Evolutionary conservation across 139 green algal genomes (phyloP), one percentile per base, ranked within the genome.

Genomic region (Dunaliella primolecta): DNA sequence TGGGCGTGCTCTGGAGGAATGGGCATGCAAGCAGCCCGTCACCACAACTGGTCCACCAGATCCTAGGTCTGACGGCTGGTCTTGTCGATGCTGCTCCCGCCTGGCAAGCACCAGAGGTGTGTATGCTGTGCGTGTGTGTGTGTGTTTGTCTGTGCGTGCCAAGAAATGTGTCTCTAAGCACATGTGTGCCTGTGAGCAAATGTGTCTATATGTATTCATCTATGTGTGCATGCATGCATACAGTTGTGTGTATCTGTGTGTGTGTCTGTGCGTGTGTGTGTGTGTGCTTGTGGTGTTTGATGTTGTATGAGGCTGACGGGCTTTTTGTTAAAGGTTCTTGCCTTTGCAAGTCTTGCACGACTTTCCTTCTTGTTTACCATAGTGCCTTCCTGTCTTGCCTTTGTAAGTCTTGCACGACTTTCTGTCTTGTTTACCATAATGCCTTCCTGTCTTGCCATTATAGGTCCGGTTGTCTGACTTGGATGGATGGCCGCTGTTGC

Each of bases 401-500:
- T n/a, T n/a, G n/a, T n/a, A n/a, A n/a, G n/a, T n/a, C n/a, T n/a
- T n/a, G n/a, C n/a, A n/a, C 15, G 46, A 25, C 46, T 64, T 64
- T 64, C 71, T 15, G 2, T 77, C 71, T 21, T 32, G 25, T 31
- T n/a, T n/a, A n/a, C n/a, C n/a, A n/a, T n/a, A n/a, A n/a, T n/a
- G n/a, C n/a, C n/a, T n/a, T n/a, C n/a, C n/a, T n/a, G n/a, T n/a
- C n/a, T n/a, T n/a, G n/a, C n/a, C n/a, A n/a, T n/a, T n/a, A 21
- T 29, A 86, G 36, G 38, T 83, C 34, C 33, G 38, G 25, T 23
- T 87, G 29, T 32, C 38, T 32, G 76, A 83, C 32, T 2, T 87
- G 3, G 83, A 87, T 30, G 55, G 55, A 2, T 87, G 83, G 36
- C 64, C 89, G 74, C 56, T 90, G 33, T 35, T 90, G 83, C 88